Percentiles rank a stretch among this genome's conserved stretches.
These are phyloP conservation scores for Closterium sp. DNA, from an alignment of 139 green algal genomes.

Conservation along the genomic window DNA sequence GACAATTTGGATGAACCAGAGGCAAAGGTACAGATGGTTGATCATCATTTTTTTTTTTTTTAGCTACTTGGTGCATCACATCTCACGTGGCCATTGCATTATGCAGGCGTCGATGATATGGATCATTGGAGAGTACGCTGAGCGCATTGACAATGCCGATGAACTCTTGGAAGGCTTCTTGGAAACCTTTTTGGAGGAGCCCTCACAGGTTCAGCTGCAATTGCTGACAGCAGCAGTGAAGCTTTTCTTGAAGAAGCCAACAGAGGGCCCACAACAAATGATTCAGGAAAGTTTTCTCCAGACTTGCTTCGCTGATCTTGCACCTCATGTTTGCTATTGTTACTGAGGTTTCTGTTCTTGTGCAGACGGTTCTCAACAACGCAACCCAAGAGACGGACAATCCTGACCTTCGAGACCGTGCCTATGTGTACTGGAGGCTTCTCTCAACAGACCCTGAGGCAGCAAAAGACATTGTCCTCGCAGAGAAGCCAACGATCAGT, in stretches of 20 bases:
- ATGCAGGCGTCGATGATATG: slow-evolving; percentile 53
- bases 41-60: not conserved
- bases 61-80: not conserved
- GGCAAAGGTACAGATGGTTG: slow-evolving; percentile 62
- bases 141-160: slow-evolving; percentile 98
- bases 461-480: slow-evolving; percentile 91
- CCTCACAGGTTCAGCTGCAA: slow-evolving; percentile 87
- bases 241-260: slow-evolving; percentile 94
- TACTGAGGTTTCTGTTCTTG: not conserved
- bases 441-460: slow-evolving; percentile 93
- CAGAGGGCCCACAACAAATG: slow-evolving; percentile 83
- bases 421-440: slow-evolving; percentile 98
- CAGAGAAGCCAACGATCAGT: slow-evolving; percentile 88
- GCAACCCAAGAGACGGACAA: slow-evolving; percentile 91
- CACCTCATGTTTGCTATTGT: not conserved
- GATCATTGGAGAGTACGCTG: slow-evolving; percentile 99
- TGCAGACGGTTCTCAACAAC: slow-evolving; percentile 51
- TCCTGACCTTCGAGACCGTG: slow-evolving; percentile 94
- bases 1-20: slow-evolving; percentile 97
- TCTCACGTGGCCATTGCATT: not conserved
- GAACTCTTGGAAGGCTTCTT: slow-evolving; percentile 96
- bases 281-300: slow-evolving; percentile 66
- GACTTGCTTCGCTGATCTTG: not conserved
- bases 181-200: slow-evolving; percentile 95
- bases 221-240: slow-evolving; percentile 97